These are phyloP conservation scores for Sphagnum contortum DNA, from an alignment of 225 moss, liverwort and hornwort genomes.

Conservation along the genomic window DNA sequence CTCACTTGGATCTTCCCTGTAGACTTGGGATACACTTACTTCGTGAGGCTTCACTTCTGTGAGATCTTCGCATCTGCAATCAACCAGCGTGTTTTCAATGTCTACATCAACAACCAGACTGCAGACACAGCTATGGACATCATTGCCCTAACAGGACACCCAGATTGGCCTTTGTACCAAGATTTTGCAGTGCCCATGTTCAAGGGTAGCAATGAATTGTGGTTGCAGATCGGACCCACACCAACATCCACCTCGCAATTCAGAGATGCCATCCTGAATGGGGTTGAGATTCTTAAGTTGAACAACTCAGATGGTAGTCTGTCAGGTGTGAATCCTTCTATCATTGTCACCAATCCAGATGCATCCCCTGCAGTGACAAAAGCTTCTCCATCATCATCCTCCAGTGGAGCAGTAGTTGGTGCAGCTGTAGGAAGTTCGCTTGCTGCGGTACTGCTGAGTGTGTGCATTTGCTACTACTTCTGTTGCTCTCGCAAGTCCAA, in stretches of 20 bases:
- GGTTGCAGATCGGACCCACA: conserved; percentile 52
- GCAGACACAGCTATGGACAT: conserved; percentile 23
- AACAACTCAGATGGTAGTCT: conserved; percentile 29
- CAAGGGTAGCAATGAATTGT: conserved; percentile 13
- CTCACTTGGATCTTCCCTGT: conserved; percentile 63
- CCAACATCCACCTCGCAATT: conserved; percentile 7
- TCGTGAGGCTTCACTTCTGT: conserved; percentile 63
- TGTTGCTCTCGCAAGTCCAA: conserved; percentile 22
- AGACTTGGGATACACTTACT: conserved; percentile 54
- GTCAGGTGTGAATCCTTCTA: conserved; percentile 16
- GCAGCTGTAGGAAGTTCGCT: conserved; percentile 37
- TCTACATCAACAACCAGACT: conserved; percentile 64
- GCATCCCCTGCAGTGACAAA: not conserved
- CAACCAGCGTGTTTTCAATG: conserved; percentile 52
- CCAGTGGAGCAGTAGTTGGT: conserved; percentile 27
- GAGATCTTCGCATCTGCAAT: conserved; percentile 19
- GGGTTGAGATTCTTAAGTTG: conserved; percentile 47
- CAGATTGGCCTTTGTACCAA: conserved; percentile 25
- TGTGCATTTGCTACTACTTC: conserved; percentile 8
- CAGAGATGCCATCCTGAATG: conserved; percentile 62
- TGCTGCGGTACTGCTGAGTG: conserved; percentile 15
- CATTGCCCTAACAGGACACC: conserved; percentile 1
- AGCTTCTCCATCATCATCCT: not conserved
- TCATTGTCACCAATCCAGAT: not conserved
- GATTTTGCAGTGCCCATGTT: conserved; percentile 55